Conservation (phyloP, 2,329 filamentous ascomycete genomes). For the Fusarium irregulare region DNA sequence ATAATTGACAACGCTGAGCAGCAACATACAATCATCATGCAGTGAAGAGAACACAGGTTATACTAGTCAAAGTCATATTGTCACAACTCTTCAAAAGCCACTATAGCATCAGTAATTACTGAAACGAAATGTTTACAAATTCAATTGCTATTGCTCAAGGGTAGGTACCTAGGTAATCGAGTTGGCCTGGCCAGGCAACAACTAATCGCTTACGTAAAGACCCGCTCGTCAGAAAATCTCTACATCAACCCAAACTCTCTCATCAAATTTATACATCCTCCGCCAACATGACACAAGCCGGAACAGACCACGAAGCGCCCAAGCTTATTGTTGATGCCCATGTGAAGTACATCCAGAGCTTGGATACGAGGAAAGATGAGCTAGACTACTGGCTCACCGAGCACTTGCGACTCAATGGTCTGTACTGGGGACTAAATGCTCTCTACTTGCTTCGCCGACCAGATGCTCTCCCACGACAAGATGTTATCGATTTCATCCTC, state of each 20-base stretch:
- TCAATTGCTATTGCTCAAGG: conserved; percentile 8
- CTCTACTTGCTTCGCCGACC: conserved; percentile 86
- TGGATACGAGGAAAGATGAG: conserved; percentile 93
- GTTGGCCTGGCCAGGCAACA: conserved; percentile 17
- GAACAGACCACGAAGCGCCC: conserved; percentile 51
- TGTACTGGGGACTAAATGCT: conserved; percentile 95
- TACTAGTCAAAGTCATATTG: not conserved
- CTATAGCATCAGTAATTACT: not conserved
- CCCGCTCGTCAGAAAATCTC: conserved; percentile 28
- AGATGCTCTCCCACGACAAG: conserved; percentile 81
- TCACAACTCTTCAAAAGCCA: not conserved
- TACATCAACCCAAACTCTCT: conserved; percentile 14
- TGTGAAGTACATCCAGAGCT: conserved; percentile 90
- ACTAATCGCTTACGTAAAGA: conserved; percentile 33
- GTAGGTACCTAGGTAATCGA: not conserved
- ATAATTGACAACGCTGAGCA: not conserved
- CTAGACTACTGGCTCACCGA: conserved; percentile 98
- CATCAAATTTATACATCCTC: conserved; percentile 13
- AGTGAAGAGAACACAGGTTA: not conserved
- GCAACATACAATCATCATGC: not conserved
- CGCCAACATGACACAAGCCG: conserved; percentile 48
- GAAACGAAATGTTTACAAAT: not conserved
- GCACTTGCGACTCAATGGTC: conserved; percentile 91
- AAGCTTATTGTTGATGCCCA: conserved; percentile 70
- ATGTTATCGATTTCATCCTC: conserved; percentile 91